Percentiles rank a stretch among this genome's conserved stretches.
Conservation (phyloP, 768 basidiomycete genomes). For the Russula ochroleuca region DNA sequence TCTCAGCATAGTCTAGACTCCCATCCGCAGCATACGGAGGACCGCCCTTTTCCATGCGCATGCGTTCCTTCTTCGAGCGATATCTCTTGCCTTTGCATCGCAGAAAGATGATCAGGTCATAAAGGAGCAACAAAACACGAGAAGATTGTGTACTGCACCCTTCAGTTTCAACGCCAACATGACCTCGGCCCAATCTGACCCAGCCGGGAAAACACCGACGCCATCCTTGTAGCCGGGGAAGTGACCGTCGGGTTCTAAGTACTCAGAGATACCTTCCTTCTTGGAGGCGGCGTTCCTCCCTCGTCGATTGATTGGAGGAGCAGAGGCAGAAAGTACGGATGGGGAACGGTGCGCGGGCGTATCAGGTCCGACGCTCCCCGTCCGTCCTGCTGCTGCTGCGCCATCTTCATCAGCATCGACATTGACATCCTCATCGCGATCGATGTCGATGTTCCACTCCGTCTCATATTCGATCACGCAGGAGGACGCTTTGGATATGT, state of each 20-base stretch:
- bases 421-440: conserved; percentile 39
- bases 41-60: conserved; percentile 73
- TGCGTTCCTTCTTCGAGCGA: conserved; percentile 73
- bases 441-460: conserved; percentile 80
- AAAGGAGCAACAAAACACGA: neutral
- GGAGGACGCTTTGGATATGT: conserved; percentile 62
- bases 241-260: conserved; percentile 64
- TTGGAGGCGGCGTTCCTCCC: conserved; percentile 38
- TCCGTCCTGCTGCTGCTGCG: conserved; percentile 12
- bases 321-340: conserved; percentile 27
- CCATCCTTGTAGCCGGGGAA: conserved; percentile 77
- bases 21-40: conserved; percentile 69
- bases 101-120: neutral
- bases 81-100: conserved; percentile 66
- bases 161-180: conserved; percentile 74
- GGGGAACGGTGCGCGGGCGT: conserved; percentile 33
- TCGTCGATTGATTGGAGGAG: conserved; percentile 25
- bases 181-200: conserved; percentile 64
- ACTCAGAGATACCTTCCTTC: conserved; percentile 40
- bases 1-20: conserved; percentile 70
- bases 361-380: conserved; percentile 24
- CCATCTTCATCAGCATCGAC: conserved; percentile 45
- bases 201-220: conserved; percentile 64
- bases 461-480: conserved; percentile 80
- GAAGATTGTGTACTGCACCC: conserved; percentile 41